Conservation (phyloP, 768 basidiomycete species). For the Mycena latifolia region DNA sequence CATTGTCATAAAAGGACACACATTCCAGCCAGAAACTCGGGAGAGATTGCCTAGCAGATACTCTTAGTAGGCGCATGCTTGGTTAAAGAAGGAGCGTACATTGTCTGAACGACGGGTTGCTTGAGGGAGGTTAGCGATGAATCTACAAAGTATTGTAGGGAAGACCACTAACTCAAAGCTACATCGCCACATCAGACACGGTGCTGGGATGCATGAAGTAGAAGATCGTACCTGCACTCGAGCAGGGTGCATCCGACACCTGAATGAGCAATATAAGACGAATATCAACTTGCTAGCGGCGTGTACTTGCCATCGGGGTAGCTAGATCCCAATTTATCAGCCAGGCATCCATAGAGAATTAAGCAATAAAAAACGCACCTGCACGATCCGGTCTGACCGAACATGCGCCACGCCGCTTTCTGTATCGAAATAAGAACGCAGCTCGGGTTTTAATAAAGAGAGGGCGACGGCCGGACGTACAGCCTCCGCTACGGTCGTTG, state of each 20-base stretch:
- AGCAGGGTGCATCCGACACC: conserved; percentile 1
- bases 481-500: neutral
- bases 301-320: no score
- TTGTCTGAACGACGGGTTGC: conserved; percentile 13
- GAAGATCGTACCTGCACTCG: conserved; percentile 9
- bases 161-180: neutral
- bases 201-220: neutral
- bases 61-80: neutral
- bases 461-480: no score
- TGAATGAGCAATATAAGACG: neutral
- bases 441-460: neutral
- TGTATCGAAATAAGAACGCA: neutral
- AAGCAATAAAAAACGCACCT: neutral
- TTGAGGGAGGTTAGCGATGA: neutral
- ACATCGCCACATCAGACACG: no score
- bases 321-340: no score
- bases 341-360: neutral
- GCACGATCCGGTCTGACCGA: neutral
- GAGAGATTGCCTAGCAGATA: no score
- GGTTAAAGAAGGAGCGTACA: neutral
- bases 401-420: conserved; percentile 4
- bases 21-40: no score
- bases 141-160: neutral
- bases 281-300: neutral
- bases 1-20: neutral